Conservation (phyloP, 345 rosid species). For the Camelina neglecta region DNA sequence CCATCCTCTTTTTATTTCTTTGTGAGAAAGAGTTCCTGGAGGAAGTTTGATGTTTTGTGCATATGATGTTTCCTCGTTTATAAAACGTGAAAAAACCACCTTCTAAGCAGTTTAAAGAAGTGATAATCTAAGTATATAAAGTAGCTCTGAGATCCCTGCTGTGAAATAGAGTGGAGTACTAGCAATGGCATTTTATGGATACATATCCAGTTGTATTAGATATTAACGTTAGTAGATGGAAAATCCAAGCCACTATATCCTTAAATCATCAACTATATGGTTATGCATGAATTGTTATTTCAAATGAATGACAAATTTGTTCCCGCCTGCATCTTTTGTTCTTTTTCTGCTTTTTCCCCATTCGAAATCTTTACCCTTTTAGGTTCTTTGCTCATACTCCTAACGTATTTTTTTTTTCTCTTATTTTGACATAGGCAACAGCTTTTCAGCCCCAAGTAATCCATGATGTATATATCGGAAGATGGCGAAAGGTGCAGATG, state of each 20-base stretch:
- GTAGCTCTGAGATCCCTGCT: background rate
- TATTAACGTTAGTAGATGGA: background rate
- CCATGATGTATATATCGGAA: slow-evolving; percentile 89
- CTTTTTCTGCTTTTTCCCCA: background rate
- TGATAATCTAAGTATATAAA: background rate
- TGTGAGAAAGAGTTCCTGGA: background rate
- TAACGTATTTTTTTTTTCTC: background rate
- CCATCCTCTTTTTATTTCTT: background rate
- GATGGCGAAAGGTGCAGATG: slow-evolving; percentile 95
- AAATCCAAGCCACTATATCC: background rate
- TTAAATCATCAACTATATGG: background rate
- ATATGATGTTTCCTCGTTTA: slow-evolving; percentile 9
- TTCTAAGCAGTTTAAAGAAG: background rate
- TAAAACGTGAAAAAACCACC: background rate
- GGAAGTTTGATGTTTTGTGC: background rate
- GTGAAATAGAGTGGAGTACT: slow-evolving; percentile 1
- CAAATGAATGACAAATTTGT: background rate
- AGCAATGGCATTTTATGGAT: background rate
- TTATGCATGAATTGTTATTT: slow-evolving; percentile 1
- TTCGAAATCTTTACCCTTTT: background rate
- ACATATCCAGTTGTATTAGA: background rate
- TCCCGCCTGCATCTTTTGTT: slow-evolving; percentile 8
- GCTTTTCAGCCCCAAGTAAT: slow-evolving; percentile 86
- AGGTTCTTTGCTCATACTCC: background rate
- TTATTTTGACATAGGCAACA: slow-evolving; percentile 71